Evolutionary conservation across 805 yeast species (phyloP).

Genomic region (Ogataea pini): DNA sequence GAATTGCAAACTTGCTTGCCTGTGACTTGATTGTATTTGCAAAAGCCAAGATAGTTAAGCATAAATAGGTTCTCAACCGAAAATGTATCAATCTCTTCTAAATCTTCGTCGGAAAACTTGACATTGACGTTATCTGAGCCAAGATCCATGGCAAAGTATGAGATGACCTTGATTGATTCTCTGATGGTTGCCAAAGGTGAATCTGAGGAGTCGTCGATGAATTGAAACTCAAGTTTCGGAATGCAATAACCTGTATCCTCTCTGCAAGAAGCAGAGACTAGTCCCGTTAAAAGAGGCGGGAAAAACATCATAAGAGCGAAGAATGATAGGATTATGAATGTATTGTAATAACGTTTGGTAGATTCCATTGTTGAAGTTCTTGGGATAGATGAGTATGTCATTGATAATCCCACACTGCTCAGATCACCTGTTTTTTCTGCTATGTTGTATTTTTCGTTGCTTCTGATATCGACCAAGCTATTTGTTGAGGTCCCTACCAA

Average conservation of each 20-base stretch:
- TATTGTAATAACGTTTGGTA: slow-evolving; percentile 23
- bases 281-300: slow-evolving; percentile 25
- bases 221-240: slow-evolving; percentile 46
- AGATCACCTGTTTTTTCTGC: slow-evolving; percentile 9
- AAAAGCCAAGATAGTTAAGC: slow-evolving; percentile 50
- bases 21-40: slow-evolving; percentile 38
- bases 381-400: slow-evolving; percentile 7
- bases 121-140: slow-evolving; percentile 26
- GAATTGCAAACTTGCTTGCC: slow-evolving; percentile 34
- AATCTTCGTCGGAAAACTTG: slow-evolving; percentile 17
- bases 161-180: slow-evolving; percentile 45
- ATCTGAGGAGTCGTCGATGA: slow-evolving; percentile 38
- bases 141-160: slow-evolving; percentile 48
- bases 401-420: slow-evolving; percentile 4
- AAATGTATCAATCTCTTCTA: slow-evolving; percentile 45
- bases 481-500: slow-evolving; percentile 8
- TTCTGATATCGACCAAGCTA: slow-evolving; percentile 6
- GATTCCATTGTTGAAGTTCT: slow-evolving; percentile 8
- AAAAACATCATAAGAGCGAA: slow-evolving; percentile 28
- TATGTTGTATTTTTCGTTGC: slow-evolving; percentile 12
- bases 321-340: slow-evolving; percentile 25
- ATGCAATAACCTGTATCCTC: slow-evolving; percentile 35
- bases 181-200: slow-evolving; percentile 40
- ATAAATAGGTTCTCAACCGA: slow-evolving; percentile 43
- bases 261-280: slow-evolving; percentile 37